These are phyloP conservation scores for Kwoniella pini DNA, from an alignment of 768 basidiomycete genomes.

Conservation along the genomic window DNA sequence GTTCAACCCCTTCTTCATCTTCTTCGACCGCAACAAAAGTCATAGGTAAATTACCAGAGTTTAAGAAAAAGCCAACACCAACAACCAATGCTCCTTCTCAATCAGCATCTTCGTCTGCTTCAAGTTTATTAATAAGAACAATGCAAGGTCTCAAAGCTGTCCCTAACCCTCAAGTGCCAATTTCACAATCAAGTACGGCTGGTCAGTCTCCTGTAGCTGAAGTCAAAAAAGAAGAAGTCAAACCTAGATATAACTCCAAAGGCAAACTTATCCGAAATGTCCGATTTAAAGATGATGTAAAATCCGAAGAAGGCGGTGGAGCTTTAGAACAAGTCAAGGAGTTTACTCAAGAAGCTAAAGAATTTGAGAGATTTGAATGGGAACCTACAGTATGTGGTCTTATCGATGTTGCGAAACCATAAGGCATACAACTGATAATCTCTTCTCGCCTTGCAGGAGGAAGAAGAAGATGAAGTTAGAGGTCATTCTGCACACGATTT, in stretches of 20 bases:
- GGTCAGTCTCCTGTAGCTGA: background rate
- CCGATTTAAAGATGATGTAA: slow-evolving; percentile 33
- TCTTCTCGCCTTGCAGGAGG: slow-evolving; percentile 9
- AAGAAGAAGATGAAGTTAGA: slow-evolving; percentile 7
- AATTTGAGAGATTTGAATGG: slow-evolving; percentile 39
- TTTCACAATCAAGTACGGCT: background rate
- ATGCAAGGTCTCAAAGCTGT: background rate
- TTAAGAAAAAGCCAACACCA: slow-evolving; percentile 20
- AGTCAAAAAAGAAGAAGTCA: slow-evolving; percentile 11
- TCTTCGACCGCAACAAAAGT: background rate
- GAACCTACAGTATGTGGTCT: slow-evolving; percentile 20
- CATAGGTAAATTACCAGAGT: slow-evolving; percentile 10
- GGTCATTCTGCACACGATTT: slow-evolving; percentile 30
- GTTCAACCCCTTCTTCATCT: background rate
- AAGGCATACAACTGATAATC: slow-evolving; percentile 1
- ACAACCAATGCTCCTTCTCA: background rate
- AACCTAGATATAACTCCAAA: slow-evolving; percentile 23
- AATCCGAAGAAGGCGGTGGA: slow-evolving; percentile 24
- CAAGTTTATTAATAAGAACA: slow-evolving; percentile 5
- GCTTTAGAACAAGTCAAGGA: slow-evolving; percentile 24
- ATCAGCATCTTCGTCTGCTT: background rate
- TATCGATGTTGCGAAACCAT: too few species aligned
- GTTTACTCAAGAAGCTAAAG: slow-evolving; percentile 36
- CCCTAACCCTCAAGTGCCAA: background rate
- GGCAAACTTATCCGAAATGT: slow-evolving; percentile 22